Conservation (phyloP, 768 basidiomycete genomes). For the Asterophora parasitica region DNA sequence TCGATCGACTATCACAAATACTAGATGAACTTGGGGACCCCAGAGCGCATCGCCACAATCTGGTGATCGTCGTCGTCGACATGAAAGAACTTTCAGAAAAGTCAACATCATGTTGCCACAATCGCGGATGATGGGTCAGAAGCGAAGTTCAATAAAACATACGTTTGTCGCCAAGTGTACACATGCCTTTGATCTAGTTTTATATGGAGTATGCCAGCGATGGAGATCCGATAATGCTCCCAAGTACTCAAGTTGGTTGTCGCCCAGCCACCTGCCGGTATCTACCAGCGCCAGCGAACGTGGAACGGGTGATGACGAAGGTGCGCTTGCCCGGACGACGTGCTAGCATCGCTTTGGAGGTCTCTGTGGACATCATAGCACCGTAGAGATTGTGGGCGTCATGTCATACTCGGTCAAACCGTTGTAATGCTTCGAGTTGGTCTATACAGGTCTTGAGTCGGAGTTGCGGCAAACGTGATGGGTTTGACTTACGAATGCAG, state of each 20-base stretch:
- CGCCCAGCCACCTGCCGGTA: constrained; percentile 75
- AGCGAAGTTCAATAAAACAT: no score
- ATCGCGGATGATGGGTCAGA: no score
- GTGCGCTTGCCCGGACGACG: constrained; percentile 58
- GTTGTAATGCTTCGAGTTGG: constrained; percentile 48
- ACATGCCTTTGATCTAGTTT: no score
- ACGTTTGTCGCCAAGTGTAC: no score
- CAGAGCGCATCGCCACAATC: no score
- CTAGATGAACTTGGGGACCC: no score
- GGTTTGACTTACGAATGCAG: constrained; percentile 41
- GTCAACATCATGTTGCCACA: no score
- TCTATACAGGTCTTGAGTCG: constrained; percentile 20
- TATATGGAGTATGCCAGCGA: constrained; percentile 65
- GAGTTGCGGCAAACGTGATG: no score
- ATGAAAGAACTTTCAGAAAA: no score
- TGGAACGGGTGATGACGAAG: constrained; percentile 69
- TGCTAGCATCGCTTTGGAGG: constrained; percentile 55
- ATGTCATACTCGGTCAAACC: constrained; percentile 56
- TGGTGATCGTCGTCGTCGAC: no score
- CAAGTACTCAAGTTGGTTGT: constrained; percentile 59
- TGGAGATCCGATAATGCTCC: constrained; percentile 54
- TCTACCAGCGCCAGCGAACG: constrained; percentile 65
- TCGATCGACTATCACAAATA: no score
- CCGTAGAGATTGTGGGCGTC: constrained; percentile 67
- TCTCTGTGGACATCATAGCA: constrained; percentile 65